These are phyloP conservation scores for Boletus subparvulus DNA, from an alignment of 768 basidiomycete species.

Conservation along the genomic window DNA sequence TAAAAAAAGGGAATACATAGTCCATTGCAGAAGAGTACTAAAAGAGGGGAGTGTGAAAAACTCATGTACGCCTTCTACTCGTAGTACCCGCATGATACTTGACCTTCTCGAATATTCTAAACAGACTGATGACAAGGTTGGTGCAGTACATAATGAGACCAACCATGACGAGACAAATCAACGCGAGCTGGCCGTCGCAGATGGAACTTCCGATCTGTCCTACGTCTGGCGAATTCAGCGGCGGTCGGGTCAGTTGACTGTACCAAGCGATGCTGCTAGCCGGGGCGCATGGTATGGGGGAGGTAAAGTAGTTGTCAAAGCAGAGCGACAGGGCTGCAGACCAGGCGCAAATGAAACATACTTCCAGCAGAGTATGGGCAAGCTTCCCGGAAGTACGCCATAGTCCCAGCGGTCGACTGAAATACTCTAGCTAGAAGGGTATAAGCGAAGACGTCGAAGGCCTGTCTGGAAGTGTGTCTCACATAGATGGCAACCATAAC, in stretches of 20 bases:
- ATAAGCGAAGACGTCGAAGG: slow-evolving; percentile 18
- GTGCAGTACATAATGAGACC: slow-evolving; percentile 79
- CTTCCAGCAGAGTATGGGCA: slow-evolving; percentile 83
- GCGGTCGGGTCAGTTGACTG: slow-evolving; percentile 53
- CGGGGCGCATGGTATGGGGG: slow-evolving; percentile 73
- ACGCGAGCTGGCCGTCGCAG: slow-evolving; percentile 72
- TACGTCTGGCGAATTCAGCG: slow-evolving; percentile 28
- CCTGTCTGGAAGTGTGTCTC: slow-evolving; percentile 26
- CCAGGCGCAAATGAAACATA: slow-evolving; percentile 92
- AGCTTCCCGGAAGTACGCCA: slow-evolving; percentile 89
- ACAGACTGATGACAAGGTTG: slow-evolving; percentile 82
- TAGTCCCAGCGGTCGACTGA: slow-evolving; percentile 86
- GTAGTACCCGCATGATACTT: slow-evolving; percentile 58
- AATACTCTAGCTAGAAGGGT: slow-evolving; percentile 76
- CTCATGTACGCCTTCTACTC: slow-evolving; percentile 19
- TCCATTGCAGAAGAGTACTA: neutral
- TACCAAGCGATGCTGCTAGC: slow-evolving; percentile 68
- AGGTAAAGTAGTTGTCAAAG: slow-evolving; percentile 92
- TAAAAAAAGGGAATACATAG: neutral
- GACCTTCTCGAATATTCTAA: slow-evolving; percentile 86
- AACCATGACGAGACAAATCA: slow-evolving; percentile 76
- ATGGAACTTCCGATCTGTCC: slow-evolving; percentile 55
- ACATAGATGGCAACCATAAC: slow-evolving; percentile 87
- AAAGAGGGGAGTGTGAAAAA: too few relatives aligned
- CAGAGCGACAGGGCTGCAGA: slow-evolving; percentile 83